Evolutionary conservation across 805 yeast genomes (phyloP).

Genomic region (Kuraishia cidri): DNA sequence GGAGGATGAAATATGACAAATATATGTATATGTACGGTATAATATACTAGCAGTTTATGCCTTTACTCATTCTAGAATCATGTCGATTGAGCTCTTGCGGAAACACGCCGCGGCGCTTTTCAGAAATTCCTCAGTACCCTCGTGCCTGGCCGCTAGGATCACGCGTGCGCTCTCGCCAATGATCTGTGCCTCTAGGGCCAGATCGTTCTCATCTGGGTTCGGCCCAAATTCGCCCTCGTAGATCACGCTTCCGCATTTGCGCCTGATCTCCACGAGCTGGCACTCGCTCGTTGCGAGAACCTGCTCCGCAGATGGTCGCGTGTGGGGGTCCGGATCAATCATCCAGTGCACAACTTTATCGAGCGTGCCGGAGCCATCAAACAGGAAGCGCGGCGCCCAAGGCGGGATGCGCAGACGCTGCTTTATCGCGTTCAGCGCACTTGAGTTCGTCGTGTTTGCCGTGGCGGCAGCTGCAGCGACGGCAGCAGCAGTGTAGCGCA

Average conservation of each 20-base stretch:
- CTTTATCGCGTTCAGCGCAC: constrained; percentile 5
- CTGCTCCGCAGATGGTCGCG: constrained; percentile 72
- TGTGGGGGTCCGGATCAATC: constrained; percentile 77
- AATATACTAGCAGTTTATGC: too few species aligned
- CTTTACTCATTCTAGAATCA: constrained; percentile 1
- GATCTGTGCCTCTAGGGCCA: constrained; percentile 1
- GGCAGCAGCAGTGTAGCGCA: constrained; percentile 1
- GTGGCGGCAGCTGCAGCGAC: constrained; percentile 4
- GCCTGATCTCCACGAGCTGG: constrained; percentile 62
- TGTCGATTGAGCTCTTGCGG: constrained; percentile 1
- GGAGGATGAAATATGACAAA: too few species aligned
- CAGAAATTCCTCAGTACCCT: not conserved
- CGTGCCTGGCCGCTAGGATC: not conserved
- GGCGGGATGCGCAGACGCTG: constrained; percentile 37
- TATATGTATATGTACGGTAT: too few species aligned
- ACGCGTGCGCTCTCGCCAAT: not conserved
- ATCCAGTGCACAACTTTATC: constrained; percentile 81
- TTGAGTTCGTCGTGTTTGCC: constrained; percentile 5
- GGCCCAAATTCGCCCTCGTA: constrained; percentile 97
- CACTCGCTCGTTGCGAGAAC: constrained; percentile 70
- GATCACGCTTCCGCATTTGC: constrained; percentile 89
- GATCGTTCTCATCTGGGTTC: constrained; percentile 30
- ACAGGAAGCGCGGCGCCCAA: constrained; percentile 84
- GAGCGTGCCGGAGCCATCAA: constrained; percentile 60
- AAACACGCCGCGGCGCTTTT: not conserved